Base-by-base conservation (phyloP, 345 rosid genomes). In the Cardamine resedifolia region DNA sequence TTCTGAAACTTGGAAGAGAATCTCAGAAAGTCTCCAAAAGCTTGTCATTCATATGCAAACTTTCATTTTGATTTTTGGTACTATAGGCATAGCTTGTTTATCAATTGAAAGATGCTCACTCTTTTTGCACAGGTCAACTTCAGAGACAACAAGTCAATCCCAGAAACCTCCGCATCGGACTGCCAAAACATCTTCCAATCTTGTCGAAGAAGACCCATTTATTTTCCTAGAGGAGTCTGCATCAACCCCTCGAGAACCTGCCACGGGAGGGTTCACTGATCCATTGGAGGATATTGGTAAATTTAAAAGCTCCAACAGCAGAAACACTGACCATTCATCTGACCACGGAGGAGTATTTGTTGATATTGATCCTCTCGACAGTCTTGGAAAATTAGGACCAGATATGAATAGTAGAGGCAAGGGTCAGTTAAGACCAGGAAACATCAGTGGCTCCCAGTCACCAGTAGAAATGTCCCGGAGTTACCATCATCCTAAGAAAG, bases 321-420 rank as follows among this genome's bases (percentile, higher is more conserved):
- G 73, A 65, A 81, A 75, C 63, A 58, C 71, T 64, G 81, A 84
- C 28, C 71, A 66, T 64, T 68, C 88, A 58, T 75, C 83, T 43
- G 75, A 51, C 9, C 71, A 53, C 21, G 82, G 77, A 69, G 89
- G 84, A 64, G 67, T 72, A 16, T 87, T 80, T 79, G 90, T 80
- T 81, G 96, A 87, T 77, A 31, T 82, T 66, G 96, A 88, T 66
- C 79, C 97, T 11, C 80, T 89, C 49, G 85, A 84, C 44, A 75
- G 66, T 79, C 82, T 88, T 80, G 91, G 87, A 50, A 89, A 82
- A 71, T 72, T 86, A 36, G 78, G 75, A 24, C 90, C 86, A 12
- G 86, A 84, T 70, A 52, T 50, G 53, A 80, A 78, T 78, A 77
- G 74, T 75, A 82, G n/a, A n/a, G n/a, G n/a, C n/a, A n/a, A n/a